phyloP scores from a whole-genome alignment of 345 rosid species.

The Eucalyptus guilfoylei region DNA sequence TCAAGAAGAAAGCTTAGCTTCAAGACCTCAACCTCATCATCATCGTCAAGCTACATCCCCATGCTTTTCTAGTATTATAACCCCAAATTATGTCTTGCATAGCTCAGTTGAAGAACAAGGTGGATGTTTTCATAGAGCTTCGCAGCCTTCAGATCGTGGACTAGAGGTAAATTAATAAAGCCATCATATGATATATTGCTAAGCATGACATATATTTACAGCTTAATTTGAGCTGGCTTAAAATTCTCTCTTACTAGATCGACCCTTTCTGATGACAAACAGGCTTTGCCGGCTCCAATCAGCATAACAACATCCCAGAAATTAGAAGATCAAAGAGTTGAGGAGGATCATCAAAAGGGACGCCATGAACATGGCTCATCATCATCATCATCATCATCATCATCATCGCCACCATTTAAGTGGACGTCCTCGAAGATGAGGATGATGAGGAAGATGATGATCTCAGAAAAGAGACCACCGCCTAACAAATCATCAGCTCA shows the following conservation, averaged over 20 bases:
- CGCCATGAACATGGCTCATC: background rate
- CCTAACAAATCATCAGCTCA: background rate
- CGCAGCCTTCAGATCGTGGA: background rate
- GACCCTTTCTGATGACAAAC: background rate
- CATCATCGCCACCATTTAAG: background rate
- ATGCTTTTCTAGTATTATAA: background rate
- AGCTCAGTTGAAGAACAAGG: background rate
- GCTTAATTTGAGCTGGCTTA: background rate
- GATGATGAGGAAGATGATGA: constrained; percentile 67
- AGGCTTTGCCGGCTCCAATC: background rate
- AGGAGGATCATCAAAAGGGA: background rate
- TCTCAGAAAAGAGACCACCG: background rate
- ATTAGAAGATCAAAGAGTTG: background rate
- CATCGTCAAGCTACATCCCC: background rate
- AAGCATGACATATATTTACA: background rate
- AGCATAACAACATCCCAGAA: background rate
- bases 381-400: background rate
- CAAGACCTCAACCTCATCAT: background rate
- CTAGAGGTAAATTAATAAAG: background rate
- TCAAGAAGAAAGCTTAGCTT: background rate
- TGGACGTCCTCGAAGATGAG: constrained; percentile 90
- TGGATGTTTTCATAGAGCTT: background rate
- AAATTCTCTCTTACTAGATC: background rate
- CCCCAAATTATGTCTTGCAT: background rate
- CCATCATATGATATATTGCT: background rate